Evolutionary conservation across 257 asterid genomes (phyloP).

Genomic region (Forsythia viridissima): DNA sequence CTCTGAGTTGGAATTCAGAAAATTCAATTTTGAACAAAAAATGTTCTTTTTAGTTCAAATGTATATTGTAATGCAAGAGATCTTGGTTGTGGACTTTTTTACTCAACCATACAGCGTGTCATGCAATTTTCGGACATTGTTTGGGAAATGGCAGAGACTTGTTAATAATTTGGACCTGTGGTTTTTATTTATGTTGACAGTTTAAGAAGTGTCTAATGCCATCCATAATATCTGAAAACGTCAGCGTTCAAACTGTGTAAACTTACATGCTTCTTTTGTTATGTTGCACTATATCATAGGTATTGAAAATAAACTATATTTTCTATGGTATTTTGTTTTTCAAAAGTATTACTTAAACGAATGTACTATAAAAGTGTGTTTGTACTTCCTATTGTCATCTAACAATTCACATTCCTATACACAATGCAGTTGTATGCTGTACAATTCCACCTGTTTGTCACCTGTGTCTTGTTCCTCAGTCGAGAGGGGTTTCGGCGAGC

Average conservation of each 20-base stretch:
- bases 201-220: background rate
- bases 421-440: slow-evolving; percentile 82
- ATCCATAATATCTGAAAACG: background rate
- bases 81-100: background rate
- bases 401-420: slow-evolving; percentile 19
- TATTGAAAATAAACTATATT: background rate
- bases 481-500: slow-evolving; percentile 96
- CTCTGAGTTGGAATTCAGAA: background rate
- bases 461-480: slow-evolving; percentile 88
- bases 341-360: background rate
- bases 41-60: background rate
- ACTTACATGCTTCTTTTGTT: background rate
- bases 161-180: background rate
- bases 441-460: slow-evolving; percentile 87
- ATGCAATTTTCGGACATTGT: background rate
- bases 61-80: background rate
- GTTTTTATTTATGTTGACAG: background rate
- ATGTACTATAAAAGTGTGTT: background rate
- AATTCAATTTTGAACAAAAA: background rate
- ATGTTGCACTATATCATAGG: background rate
- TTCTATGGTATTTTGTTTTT: slow-evolving; percentile 7
- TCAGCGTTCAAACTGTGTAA: background rate
- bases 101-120: background rate
- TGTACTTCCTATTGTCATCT: background rate
- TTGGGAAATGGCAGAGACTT: background rate